Conservation (phyloP, 495 filamentous ascomycete species). For the Penicillium waksmanii region DNA sequence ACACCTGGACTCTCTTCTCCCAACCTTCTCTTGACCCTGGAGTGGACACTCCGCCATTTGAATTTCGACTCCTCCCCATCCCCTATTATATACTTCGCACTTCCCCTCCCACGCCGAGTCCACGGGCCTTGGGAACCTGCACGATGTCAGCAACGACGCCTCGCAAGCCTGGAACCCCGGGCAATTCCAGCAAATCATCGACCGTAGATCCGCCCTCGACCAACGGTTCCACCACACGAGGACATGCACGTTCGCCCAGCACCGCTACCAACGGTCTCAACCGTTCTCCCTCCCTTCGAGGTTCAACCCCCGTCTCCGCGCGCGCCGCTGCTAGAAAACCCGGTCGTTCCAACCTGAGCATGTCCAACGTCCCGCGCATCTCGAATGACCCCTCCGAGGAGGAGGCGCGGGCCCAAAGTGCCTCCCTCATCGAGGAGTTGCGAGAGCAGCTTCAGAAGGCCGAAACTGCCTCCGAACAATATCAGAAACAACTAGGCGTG, state of each 20-base stretch:
- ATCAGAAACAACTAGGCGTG: conserved; percentile 80
- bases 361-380: conserved; percentile 57
- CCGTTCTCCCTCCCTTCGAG: conserved; percentile 46
- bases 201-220: conserved; percentile 37
- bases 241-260: conserved; percentile 48
- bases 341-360: conserved; percentile 60
- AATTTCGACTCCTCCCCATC: conserved; percentile 16
- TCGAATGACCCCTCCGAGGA: conserved; percentile 62
- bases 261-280: conserved; percentile 43
- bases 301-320: conserved; percentile 66
- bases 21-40: conserved; percentile 7
- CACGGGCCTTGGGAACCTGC: conserved; percentile 28
- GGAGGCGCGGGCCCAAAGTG: conserved; percentile 69
- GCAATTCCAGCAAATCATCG: conserved; percentile 44
- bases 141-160: conserved; percentile 49
- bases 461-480: conserved; percentile 77
- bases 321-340: conserved; percentile 67
- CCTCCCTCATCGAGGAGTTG: conserved; percentile 82
- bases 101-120: conserved; percentile 7
- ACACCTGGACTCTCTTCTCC: conserved; percentile 16
- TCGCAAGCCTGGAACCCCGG: conserved; percentile 49
- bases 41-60: conserved; percentile 4
- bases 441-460: conserved; percentile 79
- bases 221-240: conserved; percentile 46
- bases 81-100: conserved; percentile 22